A percentile compares a stretch with the other conserved stretches of the same genome.
Conservation (phyloP, 305 asterid species). For the Solanum aculeatissimum region DNA sequence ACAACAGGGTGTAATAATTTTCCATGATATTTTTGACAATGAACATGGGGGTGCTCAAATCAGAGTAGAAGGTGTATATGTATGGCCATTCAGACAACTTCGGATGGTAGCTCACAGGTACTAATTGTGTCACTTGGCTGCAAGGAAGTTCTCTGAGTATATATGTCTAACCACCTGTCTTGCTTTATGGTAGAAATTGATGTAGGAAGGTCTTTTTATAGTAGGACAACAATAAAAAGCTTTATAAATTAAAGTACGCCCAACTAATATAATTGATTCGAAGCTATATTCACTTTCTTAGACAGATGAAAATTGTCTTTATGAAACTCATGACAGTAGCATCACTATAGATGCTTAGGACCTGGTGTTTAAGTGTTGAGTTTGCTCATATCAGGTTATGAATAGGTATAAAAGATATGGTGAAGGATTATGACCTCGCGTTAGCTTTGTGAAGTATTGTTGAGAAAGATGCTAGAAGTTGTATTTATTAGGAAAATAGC, state of each 20-base stretch:
- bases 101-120: constrained; percentile 95
- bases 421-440: not conserved
- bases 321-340: not conserved
- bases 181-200: not conserved
- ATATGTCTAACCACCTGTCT: not conserved
- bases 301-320: not conserved
- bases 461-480: not conserved
- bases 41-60: constrained; percentile 82
- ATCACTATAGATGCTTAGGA: not conserved
- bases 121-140: not conserved
- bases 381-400: not conserved
- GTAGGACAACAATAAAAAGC: not conserved
- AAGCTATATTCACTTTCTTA: not conserved
- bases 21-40: constrained; percentile 86
- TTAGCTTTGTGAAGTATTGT: not conserved
- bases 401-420: not conserved
- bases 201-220: not conserved
- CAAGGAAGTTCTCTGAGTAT: not conserved
- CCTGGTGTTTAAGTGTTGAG: not conserved
- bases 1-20: constrained; percentile 73
- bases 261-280: not conserved
- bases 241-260: not conserved
- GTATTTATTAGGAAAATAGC: not conserved
- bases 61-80: constrained; percentile 92
- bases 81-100: constrained; percentile 99